Evolutionary conservation across 2,329 filamentous ascomycete genomes (phyloP).

Genomic region (Colletotrichum tofieldiae): DNA sequence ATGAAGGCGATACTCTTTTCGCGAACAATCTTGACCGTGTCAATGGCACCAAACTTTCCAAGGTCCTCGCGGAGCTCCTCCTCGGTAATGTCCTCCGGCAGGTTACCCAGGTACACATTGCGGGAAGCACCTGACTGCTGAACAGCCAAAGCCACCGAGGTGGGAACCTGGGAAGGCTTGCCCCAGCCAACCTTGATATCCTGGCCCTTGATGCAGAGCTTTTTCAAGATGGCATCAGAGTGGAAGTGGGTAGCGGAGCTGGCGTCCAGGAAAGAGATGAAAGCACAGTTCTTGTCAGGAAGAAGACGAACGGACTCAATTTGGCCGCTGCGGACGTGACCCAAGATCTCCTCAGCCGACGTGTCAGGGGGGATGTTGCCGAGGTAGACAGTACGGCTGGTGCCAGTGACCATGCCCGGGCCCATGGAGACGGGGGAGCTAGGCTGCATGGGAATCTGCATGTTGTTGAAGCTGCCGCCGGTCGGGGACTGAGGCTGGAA

Average conservation of each 20-base stretch:
- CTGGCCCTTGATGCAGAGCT: conserved; percentile 97
- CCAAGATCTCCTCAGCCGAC: conserved; percentile 94
- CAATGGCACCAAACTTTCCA: conserved; percentile 95
- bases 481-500: conserved; percentile 92
- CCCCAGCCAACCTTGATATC: conserved; percentile 99
- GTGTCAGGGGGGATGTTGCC: conserved; percentile 99
- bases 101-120: conserved; percentile 96
- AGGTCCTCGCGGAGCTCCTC: conserved; percentile 95
- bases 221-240: conserved; percentile 99
- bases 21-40: conserved; percentile 96
- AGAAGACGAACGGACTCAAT: conserved; percentile 98
- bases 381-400: conserved; percentile 96
- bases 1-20: conserved; percentile 99
- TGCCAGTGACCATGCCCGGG: conserved; percentile 87
- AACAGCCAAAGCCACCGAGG: conserved; percentile 95
- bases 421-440: conserved; percentile 83
- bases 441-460: conserved; percentile 71
- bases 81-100: conserved; percentile 90
- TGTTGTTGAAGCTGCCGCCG: conserved; percentile 74
- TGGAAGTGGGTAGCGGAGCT: conserved; percentile 99
- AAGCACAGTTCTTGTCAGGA: conserved; percentile 99
- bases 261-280: conserved; percentile 98
- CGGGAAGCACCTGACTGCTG: conserved; percentile 97
- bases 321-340: conserved; percentile 96
- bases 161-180: conserved; percentile 97